These are phyloP conservation scores for Xylaria longipes DNA, from an alignment of 495 filamentous ascomycete species.

Conservation along the genomic window DNA sequence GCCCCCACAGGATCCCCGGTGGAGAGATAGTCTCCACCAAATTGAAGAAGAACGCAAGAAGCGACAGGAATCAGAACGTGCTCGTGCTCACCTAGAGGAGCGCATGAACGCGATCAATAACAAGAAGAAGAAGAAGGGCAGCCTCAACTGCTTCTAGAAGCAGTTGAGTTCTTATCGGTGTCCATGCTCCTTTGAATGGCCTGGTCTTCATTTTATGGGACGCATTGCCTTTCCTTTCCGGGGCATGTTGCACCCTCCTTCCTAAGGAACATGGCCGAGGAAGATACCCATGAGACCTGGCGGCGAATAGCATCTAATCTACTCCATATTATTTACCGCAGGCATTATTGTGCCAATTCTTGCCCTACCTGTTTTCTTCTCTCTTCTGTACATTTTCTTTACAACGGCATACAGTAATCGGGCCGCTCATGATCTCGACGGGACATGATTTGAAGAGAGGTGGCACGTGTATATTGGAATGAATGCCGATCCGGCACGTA, in stretches of 20 bases:
- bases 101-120: conserved; percentile 88
- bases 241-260: neutral
- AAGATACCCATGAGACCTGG: neutral
- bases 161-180: neutral
- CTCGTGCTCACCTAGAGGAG: conserved; percentile 86
- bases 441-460: conserved; percentile 26
- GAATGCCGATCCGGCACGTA: conserved; percentile 23
- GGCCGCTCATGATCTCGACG: conserved; percentile 25
- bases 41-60: conserved; percentile 94
- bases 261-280: neutral
- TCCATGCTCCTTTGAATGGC: neutral
- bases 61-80: conserved; percentile 84
- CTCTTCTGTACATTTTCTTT: conserved; percentile 17
- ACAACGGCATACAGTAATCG: neutral
- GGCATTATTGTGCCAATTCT: neutral
- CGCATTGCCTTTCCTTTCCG: neutral
- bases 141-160: conserved; percentile 91
- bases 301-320: neutral
- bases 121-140: conserved; percentile 96
- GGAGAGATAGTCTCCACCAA: conserved; percentile 75
- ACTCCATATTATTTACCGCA: neutral
- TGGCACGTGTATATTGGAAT: conserved; percentile 27
- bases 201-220: neutral
- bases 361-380: conserved; percentile 2
- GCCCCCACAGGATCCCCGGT: conserved; percentile 64